Evolutionary conservation across 805 yeast species (phyloP), one percentile per base, ranked within the genome.

Genomic region (Yarrowia hollandica): DNA sequence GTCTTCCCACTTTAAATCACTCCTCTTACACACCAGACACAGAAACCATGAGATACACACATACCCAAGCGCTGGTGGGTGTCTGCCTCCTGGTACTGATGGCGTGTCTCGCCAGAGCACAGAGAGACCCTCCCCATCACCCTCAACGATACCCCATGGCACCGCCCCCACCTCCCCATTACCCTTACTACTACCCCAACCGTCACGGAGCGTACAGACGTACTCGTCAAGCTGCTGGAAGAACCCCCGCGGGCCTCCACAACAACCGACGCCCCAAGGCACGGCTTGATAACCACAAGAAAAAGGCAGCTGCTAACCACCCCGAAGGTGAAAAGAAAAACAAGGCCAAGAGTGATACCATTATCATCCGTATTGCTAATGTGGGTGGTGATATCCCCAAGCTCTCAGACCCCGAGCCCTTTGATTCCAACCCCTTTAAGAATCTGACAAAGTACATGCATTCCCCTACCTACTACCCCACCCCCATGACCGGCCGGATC

Each of bases 401-500:
- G 25, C 55, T 48, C 26, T 48, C 55, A 3, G 55, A 48, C 30
- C 55, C 55, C 16, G 55, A 48, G 38, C 55, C 55, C 12, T 48
- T 48, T 22, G 31, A 33, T 48, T 48, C 55, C 39, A 33, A 48
- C 39, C 55, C 55, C 21, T 48, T 48, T 33, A 22, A 15, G 22
- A 48, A 48, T 30, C 39, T 48, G 19, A 48, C 55, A 12, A 33
- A 48, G 28, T 48, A 48, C 55, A 48, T 48, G 55, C 38, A 48
- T 33, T 48, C 55, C 30, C 55, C 55, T 2, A 48, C 55, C 39
- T 48, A 48, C 39, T 48, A 48, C 39, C 55, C 55, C 15, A 33
- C 64, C 5, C 66, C 68, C 12, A 55, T 62, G 55, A 67, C 66
- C 4, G 64, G 64, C 11, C 59, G 65, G 10, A 37, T 54, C 14